Evolutionary conservation across 2,329 filamentous ascomycete species (phyloP).

Genomic region (Microthyrium microscopicum): DNA sequence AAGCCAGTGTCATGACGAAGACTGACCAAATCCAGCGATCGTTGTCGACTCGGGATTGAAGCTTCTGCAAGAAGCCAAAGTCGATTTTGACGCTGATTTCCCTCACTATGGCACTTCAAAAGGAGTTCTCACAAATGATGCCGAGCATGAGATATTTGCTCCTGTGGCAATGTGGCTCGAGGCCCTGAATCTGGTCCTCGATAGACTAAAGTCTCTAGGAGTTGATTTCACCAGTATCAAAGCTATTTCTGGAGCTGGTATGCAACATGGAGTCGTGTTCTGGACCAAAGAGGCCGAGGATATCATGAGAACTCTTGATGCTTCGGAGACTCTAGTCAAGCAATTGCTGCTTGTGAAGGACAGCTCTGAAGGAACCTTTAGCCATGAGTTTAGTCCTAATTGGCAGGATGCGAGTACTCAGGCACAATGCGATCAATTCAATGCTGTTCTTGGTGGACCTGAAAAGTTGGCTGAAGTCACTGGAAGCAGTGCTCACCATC

Average conservation of each 20-base stretch:
- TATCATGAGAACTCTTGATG: slow-evolving; percentile 44
- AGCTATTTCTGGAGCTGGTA: slow-evolving; percentile 79
- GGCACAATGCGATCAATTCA: slow-evolving; percentile 77
- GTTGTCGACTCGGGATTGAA: slow-evolving; percentile 71
- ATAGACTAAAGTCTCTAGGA: slow-evolving; percentile 50
- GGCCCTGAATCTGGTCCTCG: slow-evolving; percentile 71
- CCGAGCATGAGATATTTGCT: slow-evolving; percentile 77
- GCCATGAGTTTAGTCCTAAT: slow-evolving; percentile 78
- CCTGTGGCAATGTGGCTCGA: slow-evolving; percentile 92
- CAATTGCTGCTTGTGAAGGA: slow-evolving; percentile 40
- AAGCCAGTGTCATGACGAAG: neutral
- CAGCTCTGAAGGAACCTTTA: slow-evolving; percentile 43
- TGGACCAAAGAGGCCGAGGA: slow-evolving; percentile 59
- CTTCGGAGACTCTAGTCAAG: slow-evolving; percentile 45
- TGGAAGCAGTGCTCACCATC: slow-evolving; percentile 87
- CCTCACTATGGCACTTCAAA: slow-evolving; percentile 54
- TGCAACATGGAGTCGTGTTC: slow-evolving; percentile 96
- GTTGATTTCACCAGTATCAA: slow-evolving; percentile 59
- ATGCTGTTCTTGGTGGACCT: slow-evolving; percentile 48
- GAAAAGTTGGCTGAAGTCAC: slow-evolving; percentile 61
- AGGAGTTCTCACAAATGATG: slow-evolving; percentile 68
- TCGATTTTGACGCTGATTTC: slow-evolving; percentile 89
- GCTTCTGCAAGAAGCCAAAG: slow-evolving; percentile 70
- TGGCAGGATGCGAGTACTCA: slow-evolving; percentile 98
- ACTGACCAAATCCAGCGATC: slow-evolving; percentile 39